phyloP scores from a whole-genome alignment of 2,329 filamentous ascomycete genomes.

The Penicillium sp. region DNA sequence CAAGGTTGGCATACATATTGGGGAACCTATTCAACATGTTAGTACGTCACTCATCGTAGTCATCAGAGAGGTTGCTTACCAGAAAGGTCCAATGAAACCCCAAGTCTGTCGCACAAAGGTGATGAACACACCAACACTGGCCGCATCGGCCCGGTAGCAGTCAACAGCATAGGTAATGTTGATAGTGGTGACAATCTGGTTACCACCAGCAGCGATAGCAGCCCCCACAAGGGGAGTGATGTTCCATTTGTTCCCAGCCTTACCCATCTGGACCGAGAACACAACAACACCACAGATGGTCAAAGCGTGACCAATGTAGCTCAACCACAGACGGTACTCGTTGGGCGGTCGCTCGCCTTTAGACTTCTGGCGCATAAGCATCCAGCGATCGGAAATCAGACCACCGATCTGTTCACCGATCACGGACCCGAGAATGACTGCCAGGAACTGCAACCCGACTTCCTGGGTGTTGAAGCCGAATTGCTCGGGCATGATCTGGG shows the following conservation, averaged over 20 bases:
- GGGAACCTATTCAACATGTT: constrained; percentile 29
- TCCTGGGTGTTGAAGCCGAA: constrained; percentile 61
- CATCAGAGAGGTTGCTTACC: constrained; percentile 21
- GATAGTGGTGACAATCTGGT: constrained; percentile 64
- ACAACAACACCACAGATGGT: constrained; percentile 58
- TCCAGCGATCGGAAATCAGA: constrained; percentile 57
- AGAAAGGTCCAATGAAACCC: constrained; percentile 42
- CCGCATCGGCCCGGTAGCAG: constrained; percentile 57
- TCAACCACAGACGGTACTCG: constrained; percentile 62
- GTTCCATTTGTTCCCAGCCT: constrained; percentile 51
- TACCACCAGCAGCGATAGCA: constrained; percentile 56
- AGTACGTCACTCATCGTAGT: background rate
- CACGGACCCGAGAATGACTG: constrained; percentile 59
- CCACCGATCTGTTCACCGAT: constrained; percentile 63
- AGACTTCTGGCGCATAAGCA: constrained; percentile 43
- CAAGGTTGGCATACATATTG: constrained; percentile 35
- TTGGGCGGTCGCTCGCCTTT: constrained; percentile 44
- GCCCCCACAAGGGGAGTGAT: constrained; percentile 59
- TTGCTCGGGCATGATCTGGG: constrained; percentile 56
- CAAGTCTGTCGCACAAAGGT: constrained; percentile 53
- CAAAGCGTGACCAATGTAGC: constrained; percentile 55
- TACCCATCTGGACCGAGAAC: constrained; percentile 56
- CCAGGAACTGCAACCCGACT: constrained; percentile 60
- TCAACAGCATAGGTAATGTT: constrained; percentile 63
- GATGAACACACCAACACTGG: constrained; percentile 61